A percentile compares a stretch with the other conserved stretches of the same genome.
These are phyloP conservation scores for Sarocladium brachiariae DNA, from an alignment of 2,329 filamentous ascomycete genomes.

Conservation along the genomic window DNA sequence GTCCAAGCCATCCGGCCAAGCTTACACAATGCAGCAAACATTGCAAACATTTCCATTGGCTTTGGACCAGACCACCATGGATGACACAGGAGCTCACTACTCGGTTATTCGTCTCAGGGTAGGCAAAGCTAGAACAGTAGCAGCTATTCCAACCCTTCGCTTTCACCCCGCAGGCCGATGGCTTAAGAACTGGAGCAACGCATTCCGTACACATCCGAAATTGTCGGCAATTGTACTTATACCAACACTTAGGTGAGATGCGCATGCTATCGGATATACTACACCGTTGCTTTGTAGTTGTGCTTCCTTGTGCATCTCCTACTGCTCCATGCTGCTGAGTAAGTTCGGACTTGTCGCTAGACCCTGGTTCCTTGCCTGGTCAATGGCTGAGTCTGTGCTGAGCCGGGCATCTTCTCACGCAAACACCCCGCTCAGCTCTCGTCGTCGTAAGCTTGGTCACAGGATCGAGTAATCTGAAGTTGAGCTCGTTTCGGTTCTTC, in stretches of 20 bases:
- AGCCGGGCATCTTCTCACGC: not conserved
- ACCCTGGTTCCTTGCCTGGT: not conserved
- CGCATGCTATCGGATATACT: not conserved
- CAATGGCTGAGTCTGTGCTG: constrained; percentile 2
- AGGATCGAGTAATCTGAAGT: not conserved
- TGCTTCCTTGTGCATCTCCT: too few species aligned
- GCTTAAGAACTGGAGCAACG: not conserved
- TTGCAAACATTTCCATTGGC: constrained; percentile 1
- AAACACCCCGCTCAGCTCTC: constrained; percentile 2
- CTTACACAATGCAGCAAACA: not conserved
- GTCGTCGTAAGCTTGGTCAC: constrained; percentile 5
- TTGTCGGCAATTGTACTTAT: not conserved
- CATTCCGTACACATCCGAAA: not conserved
- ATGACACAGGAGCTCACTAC: not conserved
- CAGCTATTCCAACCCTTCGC: not conserved
- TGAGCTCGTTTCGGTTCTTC: constrained; percentile 1
- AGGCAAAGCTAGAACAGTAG: not conserved
- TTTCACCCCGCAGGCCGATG: not conserved
- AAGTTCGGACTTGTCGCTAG: not conserved
- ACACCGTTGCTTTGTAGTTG: too few species aligned
- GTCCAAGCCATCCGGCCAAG: not conserved
- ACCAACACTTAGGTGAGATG: not conserved
- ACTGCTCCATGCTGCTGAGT: too few species aligned
- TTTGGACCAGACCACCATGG: not conserved
- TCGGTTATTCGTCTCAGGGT: constrained; percentile 1